Evolutionary conservation across 2,329 filamentous ascomycete genomes (phyloP).

Genomic region (Bipolaris zeicola): DNA sequence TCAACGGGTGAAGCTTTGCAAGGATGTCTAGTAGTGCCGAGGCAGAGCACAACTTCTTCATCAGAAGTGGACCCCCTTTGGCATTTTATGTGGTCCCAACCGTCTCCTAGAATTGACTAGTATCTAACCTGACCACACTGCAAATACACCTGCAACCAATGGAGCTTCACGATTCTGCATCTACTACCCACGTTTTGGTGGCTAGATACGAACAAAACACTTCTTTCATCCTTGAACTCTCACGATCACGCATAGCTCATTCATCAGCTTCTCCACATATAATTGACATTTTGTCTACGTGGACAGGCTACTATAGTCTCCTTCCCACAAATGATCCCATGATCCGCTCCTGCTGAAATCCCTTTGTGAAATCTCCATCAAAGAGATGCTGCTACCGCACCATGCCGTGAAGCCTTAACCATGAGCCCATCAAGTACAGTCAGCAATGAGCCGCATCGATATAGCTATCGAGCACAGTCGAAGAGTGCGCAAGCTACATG

Average conservation of each 20-base stretch:
- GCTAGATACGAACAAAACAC: neutral
- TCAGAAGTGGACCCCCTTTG: neutral
- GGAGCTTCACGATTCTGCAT: neutral
- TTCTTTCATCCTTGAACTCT: neutral
- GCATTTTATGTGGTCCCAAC: neutral
- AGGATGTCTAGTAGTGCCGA: neutral
- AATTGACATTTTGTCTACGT: constrained; percentile 3
- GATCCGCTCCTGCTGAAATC: constrained; percentile 13
- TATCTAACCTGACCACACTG: neutral
- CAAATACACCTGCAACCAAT: neutral
- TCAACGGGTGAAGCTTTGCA: constrained; percentile 9
- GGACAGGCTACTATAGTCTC: constrained; percentile 15
- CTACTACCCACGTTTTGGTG: neutral
- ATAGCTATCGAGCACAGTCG: constrained; percentile 2
- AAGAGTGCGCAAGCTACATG: neutral
- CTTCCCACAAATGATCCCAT: constrained; percentile 12
- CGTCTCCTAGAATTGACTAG: neutral
- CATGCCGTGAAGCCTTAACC: neutral
- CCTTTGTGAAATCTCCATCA: constrained; percentile 14
- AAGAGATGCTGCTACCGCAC: constrained; percentile 5
- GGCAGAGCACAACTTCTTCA: neutral
- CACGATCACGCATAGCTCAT: neutral
- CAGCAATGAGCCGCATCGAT: neutral
- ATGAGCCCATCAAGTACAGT: constrained; percentile 4
- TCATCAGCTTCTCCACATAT: neutral